Conservation (phyloP, 148 eudicot genomes). For the Linanthus parryae region DNA sequence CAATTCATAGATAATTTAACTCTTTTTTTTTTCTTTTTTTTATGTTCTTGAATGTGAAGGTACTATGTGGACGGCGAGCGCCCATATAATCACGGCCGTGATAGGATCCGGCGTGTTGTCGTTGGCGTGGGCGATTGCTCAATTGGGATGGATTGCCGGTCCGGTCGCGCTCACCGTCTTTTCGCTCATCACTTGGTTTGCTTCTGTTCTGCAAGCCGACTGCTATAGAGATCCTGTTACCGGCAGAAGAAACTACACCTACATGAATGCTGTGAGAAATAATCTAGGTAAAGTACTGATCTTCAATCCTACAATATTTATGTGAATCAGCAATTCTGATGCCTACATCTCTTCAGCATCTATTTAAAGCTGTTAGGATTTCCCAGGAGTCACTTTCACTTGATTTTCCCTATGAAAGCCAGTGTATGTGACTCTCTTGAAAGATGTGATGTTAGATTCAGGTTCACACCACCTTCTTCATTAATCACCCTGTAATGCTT, state of each 20-base stretch:
- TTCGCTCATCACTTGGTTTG: conserved; percentile 2
- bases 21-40: too few species aligned
- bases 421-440: too few species aligned
- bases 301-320: too few species aligned
- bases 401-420: too few species aligned
- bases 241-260: conserved; percentile 4
- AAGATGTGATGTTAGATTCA: too few species aligned
- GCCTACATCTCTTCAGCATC: too few species aligned
- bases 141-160: conserved; percentile 4
- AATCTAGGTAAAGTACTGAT: not conserved
- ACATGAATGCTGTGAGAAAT: conserved; percentile 8
- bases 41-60: too few species aligned
- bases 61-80: conserved; percentile 1
- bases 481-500: too few species aligned
- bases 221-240: not conserved
- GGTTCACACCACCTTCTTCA: too few species aligned
- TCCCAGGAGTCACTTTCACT: not conserved
- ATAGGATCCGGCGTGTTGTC: conserved; percentile 4
- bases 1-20: not conserved
- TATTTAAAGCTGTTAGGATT: not conserved
- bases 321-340: too few species aligned
- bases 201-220: conserved; percentile 4
- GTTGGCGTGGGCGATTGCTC: conserved; percentile 1
- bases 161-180: not conserved
- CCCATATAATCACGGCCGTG: conserved; percentile 6